A percentile compares a stretch with the other conserved stretches of the same genome.
Evolutionary conservation across 2,329 filamentous ascomycete genomes (phyloP).

Genomic region (Penicillium paneum): DNA sequence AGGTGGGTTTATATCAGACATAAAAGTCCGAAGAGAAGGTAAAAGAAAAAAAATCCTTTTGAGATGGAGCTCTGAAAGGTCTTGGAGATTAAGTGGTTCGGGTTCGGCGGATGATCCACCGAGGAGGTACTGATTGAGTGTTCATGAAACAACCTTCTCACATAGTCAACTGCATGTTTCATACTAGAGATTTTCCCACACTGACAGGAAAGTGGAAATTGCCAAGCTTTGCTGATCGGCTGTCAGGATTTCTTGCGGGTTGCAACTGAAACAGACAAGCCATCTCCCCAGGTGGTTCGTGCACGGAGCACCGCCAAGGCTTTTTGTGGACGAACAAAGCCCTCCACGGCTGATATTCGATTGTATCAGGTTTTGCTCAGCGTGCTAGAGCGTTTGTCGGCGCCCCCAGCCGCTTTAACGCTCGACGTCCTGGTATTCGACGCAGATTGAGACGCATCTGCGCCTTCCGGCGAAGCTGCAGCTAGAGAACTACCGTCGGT

Average conservation of each 20-base stretch:
- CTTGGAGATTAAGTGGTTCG: background rate
- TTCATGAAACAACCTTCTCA: background rate
- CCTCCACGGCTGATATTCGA: background rate
- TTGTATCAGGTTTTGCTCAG: constrained; percentile 16
- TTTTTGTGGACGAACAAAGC: constrained; percentile 13
- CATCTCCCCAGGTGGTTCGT: background rate
- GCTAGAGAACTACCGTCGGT: constrained; percentile 12
- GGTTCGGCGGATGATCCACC: background rate
- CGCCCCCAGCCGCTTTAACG: background rate
- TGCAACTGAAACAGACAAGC: constrained; percentile 5
- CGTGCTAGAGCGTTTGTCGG: constrained; percentile 16
- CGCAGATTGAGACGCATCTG: constrained; percentile 3
- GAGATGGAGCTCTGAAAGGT: background rate
- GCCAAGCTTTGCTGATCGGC: constrained; percentile 7
- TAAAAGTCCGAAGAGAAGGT: background rate
- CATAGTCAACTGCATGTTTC: background rate
- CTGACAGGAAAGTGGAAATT: background rate
- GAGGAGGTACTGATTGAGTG: background rate
- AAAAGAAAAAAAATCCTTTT: background rate
- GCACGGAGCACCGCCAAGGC: constrained; percentile 7
- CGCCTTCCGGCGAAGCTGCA: background rate
- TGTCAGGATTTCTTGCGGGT: background rate
- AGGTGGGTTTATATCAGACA: background rate
- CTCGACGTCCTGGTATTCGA: background rate
- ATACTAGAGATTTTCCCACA: background rate